Evolutionary conservation across 345 rosid species (phyloP), one percentile per base, ranked within the genome.

Genomic region (Mangifera indica): DNA sequence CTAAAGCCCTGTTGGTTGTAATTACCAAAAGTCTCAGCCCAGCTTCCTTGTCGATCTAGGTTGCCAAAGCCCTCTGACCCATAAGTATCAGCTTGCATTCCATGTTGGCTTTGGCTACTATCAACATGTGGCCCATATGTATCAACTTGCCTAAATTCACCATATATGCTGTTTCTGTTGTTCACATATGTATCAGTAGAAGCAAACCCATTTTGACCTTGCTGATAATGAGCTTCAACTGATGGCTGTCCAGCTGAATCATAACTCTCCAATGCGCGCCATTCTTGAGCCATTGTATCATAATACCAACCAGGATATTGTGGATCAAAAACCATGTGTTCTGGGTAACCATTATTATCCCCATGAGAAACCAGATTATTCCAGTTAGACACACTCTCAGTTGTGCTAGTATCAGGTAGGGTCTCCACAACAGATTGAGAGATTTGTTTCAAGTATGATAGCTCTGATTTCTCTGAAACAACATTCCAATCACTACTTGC

Each of bases 301-400:
- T 82, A 93, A 83, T 93, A 96, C 97, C 97, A 96, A 74, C 92
- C 99, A 48, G 98, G 99, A 76, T 86, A 91, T 59, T 89, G 98
- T 10, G 91, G 84, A 75, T 96, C 95, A 85, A 93, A 96, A 58
- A 81, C 71, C 93, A 96, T 93, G 75, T 91, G 92, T 62, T 89
- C 95, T 5, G 98, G 97, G 77, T 93, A 89, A 46, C 89, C 98
- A 78, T 84, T 87, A 78, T 88, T 77, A 74, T 58, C 81, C 71
- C 61, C 82, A 72, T 87, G 83, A 15, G 93, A 79, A 78, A 72
- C 86, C 88, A 85, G 95, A 78, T 45, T 26, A 29, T 84, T 88
- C 94, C 88, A 85, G 69, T 81, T 75, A 69, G 87, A 82, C 55
- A 89, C 84, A 62, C 73, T 82, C 84, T 87, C 87, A 26, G 81